Evolutionary conservation across 1,284 basidiomycete species (phyloP), one percentile per base, ranked within the genome.

Genomic region (Apiotrichum brassicae): DNA sequence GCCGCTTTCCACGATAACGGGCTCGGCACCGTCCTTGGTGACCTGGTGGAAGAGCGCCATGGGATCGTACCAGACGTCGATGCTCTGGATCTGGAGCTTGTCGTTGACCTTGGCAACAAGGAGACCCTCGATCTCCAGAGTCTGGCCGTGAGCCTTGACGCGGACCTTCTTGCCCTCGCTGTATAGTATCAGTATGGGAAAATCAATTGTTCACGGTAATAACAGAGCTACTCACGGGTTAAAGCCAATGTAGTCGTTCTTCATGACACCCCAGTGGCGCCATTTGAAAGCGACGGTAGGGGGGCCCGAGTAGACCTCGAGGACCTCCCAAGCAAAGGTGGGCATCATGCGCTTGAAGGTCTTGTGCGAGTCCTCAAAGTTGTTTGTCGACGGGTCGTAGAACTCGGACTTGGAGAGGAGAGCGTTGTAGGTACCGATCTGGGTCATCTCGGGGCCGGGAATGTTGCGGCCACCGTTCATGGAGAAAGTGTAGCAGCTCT

Each of bases 261-360:
- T 54, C 53, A 54, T 51, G 48, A 49, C 48, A 16, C 53, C 53
- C 53, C 53, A 54, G 49, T 54, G 53, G 26, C 53, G 45, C 53
- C 53, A 54, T 24, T 36, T 36, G 45, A 54, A 51, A n/a, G 45
- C 20, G 8, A 54, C 53, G 24, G 25, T 40, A 23, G 53, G 53
- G 7, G 53, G 53, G 25, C 53, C 53, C 30, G 48, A 50, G 53
- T 50, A 54, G 20, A 54, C 53, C 46, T 54, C 48, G 38, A 50
- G 41, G 18, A 54, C 53, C 48, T 54, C 53, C 48, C 48, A 54
- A 11, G 53, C 53, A 22, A 54, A 54, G 12, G 40, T 38, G 26
- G 53, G 53, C 53, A 54, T 54, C 53, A 54, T 54, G 53, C 53
- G 53, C 53, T 54, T 54, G 45, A 54, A 52, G 20, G 34, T 36